Evolutionary conservation across 2,329 filamentous ascomycete species (phyloP).

Genomic region (Acrocalymma vagum): DNA sequence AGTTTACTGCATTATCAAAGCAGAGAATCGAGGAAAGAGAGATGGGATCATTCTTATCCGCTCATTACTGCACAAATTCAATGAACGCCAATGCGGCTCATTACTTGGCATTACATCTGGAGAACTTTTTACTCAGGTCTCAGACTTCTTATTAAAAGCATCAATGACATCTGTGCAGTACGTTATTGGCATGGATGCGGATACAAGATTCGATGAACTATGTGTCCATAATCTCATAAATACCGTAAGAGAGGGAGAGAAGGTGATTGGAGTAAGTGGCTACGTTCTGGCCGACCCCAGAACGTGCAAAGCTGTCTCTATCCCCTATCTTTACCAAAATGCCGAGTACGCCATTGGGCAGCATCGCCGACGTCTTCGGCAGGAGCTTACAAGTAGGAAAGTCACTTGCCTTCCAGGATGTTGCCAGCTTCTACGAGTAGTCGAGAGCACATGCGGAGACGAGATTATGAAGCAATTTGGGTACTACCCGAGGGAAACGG

Average conservation of each 20-base stretch:
- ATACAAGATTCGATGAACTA: constrained; percentile 57
- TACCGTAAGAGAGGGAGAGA: constrained; percentile 2
- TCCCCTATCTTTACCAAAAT: constrained; percentile 57
- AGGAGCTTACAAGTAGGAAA: constrained; percentile 59
- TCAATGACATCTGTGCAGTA: constrained; percentile 9
- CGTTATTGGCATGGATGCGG: constrained; percentile 34
- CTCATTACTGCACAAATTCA: constrained; percentile 60
- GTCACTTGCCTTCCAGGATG: constrained; percentile 61
- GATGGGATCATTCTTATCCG: constrained; percentile 60
- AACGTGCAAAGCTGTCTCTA: constrained; percentile 43
- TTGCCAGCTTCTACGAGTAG: constrained; percentile 59
- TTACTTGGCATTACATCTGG: constrained; percentile 11
- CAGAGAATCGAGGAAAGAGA: constrained; percentile 60
- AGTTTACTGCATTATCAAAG: constrained; percentile 59
- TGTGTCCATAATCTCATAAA: constrained; percentile 48
- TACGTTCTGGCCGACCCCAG: constrained; percentile 58
- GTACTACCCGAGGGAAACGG: constrained; percentile 59
- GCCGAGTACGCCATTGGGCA: constrained; percentile 51
- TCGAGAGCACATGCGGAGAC: constrained; percentile 48
- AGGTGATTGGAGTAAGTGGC: constrained; percentile 57
- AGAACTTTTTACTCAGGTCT: constrained; percentile 15
- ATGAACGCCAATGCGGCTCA: constrained; percentile 49
- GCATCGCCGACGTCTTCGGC: constrained; percentile 56
- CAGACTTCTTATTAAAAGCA: constrained; percentile 10
- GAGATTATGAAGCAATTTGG: constrained; percentile 58